Evolutionary conservation across 78 protist genomes (phyloP).

Genomic region (Mastigamoeba balamuthi): DNA sequence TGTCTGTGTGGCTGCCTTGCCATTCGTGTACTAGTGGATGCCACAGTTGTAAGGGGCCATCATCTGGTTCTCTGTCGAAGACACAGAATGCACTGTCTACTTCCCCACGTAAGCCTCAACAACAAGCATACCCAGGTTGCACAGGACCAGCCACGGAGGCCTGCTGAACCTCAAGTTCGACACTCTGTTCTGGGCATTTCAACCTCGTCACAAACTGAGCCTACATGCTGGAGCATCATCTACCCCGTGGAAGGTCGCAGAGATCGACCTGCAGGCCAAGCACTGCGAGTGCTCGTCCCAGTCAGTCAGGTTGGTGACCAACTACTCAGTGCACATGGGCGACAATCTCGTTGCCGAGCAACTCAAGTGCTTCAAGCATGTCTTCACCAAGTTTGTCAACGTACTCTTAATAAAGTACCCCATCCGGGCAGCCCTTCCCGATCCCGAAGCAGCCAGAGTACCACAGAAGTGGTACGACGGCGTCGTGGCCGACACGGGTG

Average conservation of each 20-base stretch:
- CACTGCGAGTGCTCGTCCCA: not conserved
- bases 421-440: too few species aligned
- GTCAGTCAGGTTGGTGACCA: not conserved
- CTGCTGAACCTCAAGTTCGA: not conserved
- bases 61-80: constrained; percentile 17
- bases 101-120: not conserved
- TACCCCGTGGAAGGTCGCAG: not conserved
- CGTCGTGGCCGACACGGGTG: too few species aligned
- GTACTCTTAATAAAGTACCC: too few species aligned
- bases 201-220: constrained; percentile 3
- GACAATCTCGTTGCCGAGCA: too few species aligned
- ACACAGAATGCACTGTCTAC: not conserved
- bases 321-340: not conserved
- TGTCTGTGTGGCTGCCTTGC: too few species aligned
- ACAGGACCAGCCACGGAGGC: not conserved
- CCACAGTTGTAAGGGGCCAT: not conserved
- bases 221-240: not conserved
- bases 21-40: not conserved
- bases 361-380: too few species aligned
- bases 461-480: too few species aligned
- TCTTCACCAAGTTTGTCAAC: too few species aligned
- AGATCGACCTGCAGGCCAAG: not conserved
- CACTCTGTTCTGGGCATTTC: not conserved
- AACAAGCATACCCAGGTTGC: not conserved
- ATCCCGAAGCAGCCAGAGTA: too few species aligned